Conservation (phyloP, 371 early-diverging fungal genomes). For the Funneliformis caledonium region DNA sequence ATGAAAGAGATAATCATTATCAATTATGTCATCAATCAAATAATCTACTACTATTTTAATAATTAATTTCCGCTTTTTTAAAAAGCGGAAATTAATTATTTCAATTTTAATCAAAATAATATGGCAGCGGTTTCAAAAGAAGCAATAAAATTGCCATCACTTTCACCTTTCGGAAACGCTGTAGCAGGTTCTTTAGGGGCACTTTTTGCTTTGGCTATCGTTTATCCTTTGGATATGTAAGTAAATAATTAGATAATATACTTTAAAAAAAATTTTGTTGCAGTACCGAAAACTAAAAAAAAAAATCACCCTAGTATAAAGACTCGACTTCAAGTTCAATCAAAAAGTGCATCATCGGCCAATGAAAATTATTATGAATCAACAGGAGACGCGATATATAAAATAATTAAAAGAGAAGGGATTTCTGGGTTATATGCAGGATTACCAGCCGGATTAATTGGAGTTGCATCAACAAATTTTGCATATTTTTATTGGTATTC, state of each 20-base stretch:
- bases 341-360: constrained; percentile 50
- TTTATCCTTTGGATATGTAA: constrained; percentile 96
- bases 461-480: constrained; percentile 88
- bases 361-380: constrained; percentile 62
- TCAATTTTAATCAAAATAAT: not conserved
- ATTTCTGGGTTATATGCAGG: constrained; percentile 93
- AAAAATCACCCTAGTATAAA: constrained; percentile 50
- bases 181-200: constrained; percentile 92
- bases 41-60: too few species aligned
- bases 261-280: not conserved
- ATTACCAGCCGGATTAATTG: constrained; percentile 83
- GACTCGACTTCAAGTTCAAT: constrained; percentile 92
- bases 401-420: constrained; percentile 86
- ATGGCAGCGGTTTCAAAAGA: constrained; percentile 22
- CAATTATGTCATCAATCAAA: too few species aligned
- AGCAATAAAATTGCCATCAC: not conserved
- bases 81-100: too few species aligned
- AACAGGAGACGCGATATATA: constrained; percentile 78
- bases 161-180: constrained; percentile 78
- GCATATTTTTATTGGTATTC: constrained; percentile 96
- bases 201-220: constrained; percentile 84
- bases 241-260: constrained; percentile 39
- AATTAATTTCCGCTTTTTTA: too few species aligned
- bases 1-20: too few species aligned
- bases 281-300: not conserved